Percentiles rank a stretch among this genome's conserved stretches.
These are phyloP conservation scores for Suillus plorans DNA, from an alignment of 768 basidiomycete genomes.

Conservation along the genomic window DNA sequence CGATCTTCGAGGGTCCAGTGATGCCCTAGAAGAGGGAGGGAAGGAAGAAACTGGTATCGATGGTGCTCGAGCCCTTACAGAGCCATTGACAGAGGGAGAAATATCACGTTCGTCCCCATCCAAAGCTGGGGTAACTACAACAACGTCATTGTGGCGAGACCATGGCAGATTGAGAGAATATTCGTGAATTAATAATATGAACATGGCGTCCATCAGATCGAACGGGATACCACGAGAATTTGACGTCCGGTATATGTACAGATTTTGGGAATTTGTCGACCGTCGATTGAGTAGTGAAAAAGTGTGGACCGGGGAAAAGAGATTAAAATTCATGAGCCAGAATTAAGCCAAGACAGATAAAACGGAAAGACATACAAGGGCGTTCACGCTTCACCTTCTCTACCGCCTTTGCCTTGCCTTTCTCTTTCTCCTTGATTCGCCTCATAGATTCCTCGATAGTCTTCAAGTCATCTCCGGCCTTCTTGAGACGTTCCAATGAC, in stretches of 20 bases:
- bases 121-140: slow-evolving; percentile 46
- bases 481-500: slow-evolving; percentile 63
- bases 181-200: slow-evolving; percentile 1
- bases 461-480: slow-evolving; percentile 74
- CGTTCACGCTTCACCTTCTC: slow-evolving; percentile 74
- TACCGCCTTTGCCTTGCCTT: slow-evolving; percentile 67
- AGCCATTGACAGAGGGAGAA: slow-evolving; percentile 29
- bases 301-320: slow-evolving; percentile 7
- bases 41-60: slow-evolving; percentile 46
- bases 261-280: slow-evolving; percentile 13
- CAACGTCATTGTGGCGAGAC: slow-evolving; percentile 11
- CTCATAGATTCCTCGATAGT: slow-evolving; percentile 76
- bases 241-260: slow-evolving; percentile 1
- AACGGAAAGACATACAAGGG: slow-evolving; percentile 59
- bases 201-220: background rate
- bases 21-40: slow-evolving; percentile 51
- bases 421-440: slow-evolving; percentile 72
- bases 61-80: slow-evolving; percentile 47
- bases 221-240: background rate
- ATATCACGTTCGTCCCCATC: slow-evolving; percentile 50
- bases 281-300: slow-evolving; percentile 12
- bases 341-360: slow-evolving; percentile 11
- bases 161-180: slow-evolving; percentile 2
- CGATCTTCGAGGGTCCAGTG: slow-evolving; percentile 64
- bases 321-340: slow-evolving; percentile 17